These are phyloP conservation scores for Stramenopiles sp. DNA, from an alignment of 352 stramenopile genomes.

Conservation along the genomic window DNA sequence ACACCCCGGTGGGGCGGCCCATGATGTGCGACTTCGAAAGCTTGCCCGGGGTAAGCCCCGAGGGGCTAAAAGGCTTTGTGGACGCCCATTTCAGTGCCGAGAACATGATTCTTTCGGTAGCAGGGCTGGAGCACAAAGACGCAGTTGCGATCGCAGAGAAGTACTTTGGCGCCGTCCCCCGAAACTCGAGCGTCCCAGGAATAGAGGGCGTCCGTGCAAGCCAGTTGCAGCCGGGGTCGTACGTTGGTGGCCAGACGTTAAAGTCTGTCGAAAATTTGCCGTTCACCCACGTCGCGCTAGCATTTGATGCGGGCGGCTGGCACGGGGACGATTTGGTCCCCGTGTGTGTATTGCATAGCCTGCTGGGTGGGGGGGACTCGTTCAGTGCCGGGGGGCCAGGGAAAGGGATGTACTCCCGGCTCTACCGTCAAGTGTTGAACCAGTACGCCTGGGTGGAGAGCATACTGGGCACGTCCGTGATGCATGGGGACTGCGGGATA, in stretches of 20 bases:
- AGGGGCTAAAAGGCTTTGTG: constrained; percentile 47
- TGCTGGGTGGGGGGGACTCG: constrained; percentile 87
- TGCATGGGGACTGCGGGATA: constrained; percentile 79
- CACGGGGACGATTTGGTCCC: constrained; percentile 81
- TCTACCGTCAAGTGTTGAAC: constrained; percentile 95
- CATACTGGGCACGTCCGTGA: constrained; percentile 85
- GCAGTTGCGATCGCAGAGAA: constrained; percentile 65
- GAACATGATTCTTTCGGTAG: constrained; percentile 69
- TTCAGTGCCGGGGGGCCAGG: constrained; percentile 95
- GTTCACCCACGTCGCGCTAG: constrained; percentile 72
- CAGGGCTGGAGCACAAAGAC: constrained; percentile 78
- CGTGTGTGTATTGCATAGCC: constrained; percentile 86
- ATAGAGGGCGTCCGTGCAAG: constrained; percentile 18
- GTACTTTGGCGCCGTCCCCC: constrained; percentile 50
- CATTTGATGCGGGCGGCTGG: constrained; percentile 88
- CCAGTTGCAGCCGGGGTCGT: constrained; percentile 30
- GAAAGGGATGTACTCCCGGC: constrained; percentile 97
- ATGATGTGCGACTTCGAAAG: constrained; percentile 52
- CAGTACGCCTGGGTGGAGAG: constrained; percentile 90
- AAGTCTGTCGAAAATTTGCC: constrained; percentile 41
- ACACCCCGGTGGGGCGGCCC: constrained; percentile 45
- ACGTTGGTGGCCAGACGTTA: constrained; percentile 41
- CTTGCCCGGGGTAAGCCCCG: constrained; percentile 42
- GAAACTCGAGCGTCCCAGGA: constrained; percentile 16
- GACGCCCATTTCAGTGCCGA: constrained; percentile 50